A percentile compares a stretch with the other conserved stretches of the same genome.
phyloP scores from a whole-genome alignment of 768 basidiomycete species.

The Leucocoprinus sp. region DNA sequence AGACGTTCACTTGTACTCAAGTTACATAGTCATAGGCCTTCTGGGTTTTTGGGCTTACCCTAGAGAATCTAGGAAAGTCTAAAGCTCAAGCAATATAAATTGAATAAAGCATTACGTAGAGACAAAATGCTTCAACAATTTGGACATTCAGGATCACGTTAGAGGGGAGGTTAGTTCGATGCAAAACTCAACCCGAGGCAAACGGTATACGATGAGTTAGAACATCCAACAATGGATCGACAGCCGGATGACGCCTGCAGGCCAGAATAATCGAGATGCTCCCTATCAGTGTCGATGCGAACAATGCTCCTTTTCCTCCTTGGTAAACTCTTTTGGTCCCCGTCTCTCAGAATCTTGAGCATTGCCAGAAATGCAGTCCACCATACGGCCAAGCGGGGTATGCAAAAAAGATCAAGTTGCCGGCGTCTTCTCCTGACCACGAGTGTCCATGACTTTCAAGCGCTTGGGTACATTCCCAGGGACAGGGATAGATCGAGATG shows the following conservation, averaged over 20 bases:
- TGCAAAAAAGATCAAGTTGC: slow-evolving; percentile 35
- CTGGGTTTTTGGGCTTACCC: not conserved
- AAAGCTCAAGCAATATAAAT: not conserved
- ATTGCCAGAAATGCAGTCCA: slow-evolving; percentile 22
- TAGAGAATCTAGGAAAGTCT: not conserved
- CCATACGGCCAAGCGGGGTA: slow-evolving; percentile 23
- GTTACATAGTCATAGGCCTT: slow-evolving; percentile 4
- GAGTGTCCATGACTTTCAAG: slow-evolving; percentile 42
- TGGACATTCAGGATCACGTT: too few relatives aligned
- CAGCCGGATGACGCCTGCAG: slow-evolving; percentile 10
- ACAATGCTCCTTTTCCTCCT: slow-evolving; percentile 23
- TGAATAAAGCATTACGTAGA: not conserved
- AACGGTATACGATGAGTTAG: not conserved
- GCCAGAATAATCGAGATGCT: slow-evolving; percentile 11
- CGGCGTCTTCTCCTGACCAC: slow-evolving; percentile 45
- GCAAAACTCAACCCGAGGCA: not conserved
- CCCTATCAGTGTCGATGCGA: slow-evolving; percentile 21
- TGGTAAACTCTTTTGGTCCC: slow-evolving; percentile 12
- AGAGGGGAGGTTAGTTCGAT: not conserved
- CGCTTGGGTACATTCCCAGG: slow-evolving; percentile 19
- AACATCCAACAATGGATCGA: slow-evolving; percentile 11
- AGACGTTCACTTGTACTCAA: not conserved
- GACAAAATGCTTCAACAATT: too few relatives aligned
- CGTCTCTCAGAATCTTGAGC: slow-evolving; percentile 11
- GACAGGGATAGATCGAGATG: slow-evolving; percentile 31